Conservation (phyloP, 192 early-diverging fungal species). For the Umbelopsis ramanniana region DNA sequence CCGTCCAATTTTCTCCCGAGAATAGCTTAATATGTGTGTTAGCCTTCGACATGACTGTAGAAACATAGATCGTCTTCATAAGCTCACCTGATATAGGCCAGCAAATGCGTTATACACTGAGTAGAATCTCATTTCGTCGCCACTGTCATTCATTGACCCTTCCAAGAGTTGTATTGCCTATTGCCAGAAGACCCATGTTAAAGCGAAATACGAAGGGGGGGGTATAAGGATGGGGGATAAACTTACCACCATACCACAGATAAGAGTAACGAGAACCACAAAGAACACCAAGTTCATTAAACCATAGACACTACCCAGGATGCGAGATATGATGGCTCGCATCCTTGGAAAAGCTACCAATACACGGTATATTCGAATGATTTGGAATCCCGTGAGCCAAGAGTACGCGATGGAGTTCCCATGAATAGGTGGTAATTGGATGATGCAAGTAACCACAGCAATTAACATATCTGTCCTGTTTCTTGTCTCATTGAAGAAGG, state of each 20-base stretch:
- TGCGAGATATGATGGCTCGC: conserved; percentile 47
- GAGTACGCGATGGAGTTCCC: conserved; percentile 41
- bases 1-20: conserved; percentile 66
- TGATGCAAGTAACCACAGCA: conserved; percentile 50
- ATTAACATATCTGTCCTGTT: conserved; percentile 55
- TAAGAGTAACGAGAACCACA: conserved; percentile 52
- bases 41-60: neutral
- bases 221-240: neutral
- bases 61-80: neutral
- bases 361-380: conserved; percentile 54
- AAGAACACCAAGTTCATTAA: conserved; percentile 62
- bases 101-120: conserved; percentile 60
- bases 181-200: neutral
- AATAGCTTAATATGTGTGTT: conserved; percentile 48
- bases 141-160: conserved; percentile 28
- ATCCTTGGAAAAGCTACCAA: conserved; percentile 54
- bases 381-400: conserved; percentile 59
- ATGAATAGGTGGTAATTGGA: conserved; percentile 56
- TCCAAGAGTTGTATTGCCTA: conserved; percentile 50
- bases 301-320: conserved; percentile 62
- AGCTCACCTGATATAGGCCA: conserved; percentile 56
- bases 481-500: conserved; percentile 49
- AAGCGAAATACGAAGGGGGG: neutral
- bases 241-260: conserved; percentile 58
- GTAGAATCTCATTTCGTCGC: conserved; percentile 46